Evolutionary conservation across 2,329 filamentous ascomycete species (phyloP).

Genomic region (Coniochaeta hoffmannii): DNA sequence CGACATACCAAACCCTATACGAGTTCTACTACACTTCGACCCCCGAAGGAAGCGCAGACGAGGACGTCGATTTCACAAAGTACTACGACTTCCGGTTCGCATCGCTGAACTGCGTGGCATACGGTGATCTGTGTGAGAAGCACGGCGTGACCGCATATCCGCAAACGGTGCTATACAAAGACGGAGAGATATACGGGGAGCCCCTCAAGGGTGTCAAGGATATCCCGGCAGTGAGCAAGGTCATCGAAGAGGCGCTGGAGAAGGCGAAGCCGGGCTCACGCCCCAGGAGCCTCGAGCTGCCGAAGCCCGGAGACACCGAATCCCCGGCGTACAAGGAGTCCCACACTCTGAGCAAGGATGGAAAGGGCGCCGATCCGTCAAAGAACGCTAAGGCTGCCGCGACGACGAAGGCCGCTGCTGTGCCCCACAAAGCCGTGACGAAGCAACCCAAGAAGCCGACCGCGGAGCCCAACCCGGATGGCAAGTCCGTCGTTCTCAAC

Average conservation of each 20-base stretch:
- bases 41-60: conserved; percentile 49
- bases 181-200: conserved; percentile 58
- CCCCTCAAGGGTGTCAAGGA: conserved; percentile 59
- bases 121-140: conserved; percentile 67
- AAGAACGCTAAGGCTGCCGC: conserved; percentile 10
- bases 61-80: conserved; percentile 58
- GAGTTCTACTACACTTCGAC: conserved; percentile 91
- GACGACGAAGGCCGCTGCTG: conserved; percentile 10
- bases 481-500: conserved; percentile 66
- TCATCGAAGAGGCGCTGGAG: conserved; percentile 72
- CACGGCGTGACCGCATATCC: conserved; percentile 66
- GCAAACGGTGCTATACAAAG: conserved; percentile 70
- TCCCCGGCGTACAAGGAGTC: neutral
- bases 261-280: conserved; percentile 73
- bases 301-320: conserved; percentile 56
- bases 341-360: conserved; percentile 12
- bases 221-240: conserved; percentile 57
- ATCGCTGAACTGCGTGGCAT: conserved; percentile 76
- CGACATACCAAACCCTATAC: conserved; percentile 85
- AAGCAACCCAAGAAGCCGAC: conserved; percentile 45
- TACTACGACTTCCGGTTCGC: conserved; percentile 90
- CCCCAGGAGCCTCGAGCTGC: conserved; percentile 59
- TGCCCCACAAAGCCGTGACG: conserved; percentile 15
- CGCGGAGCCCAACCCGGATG: conserved; percentile 63
- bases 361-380: conserved; percentile 16